Percentiles rank a stretch among this genome's conserved stretches.
Evolutionary conservation across 1,284 basidiomycete species (phyloP).

Genomic region (Veloboletus limbatus): DNA sequence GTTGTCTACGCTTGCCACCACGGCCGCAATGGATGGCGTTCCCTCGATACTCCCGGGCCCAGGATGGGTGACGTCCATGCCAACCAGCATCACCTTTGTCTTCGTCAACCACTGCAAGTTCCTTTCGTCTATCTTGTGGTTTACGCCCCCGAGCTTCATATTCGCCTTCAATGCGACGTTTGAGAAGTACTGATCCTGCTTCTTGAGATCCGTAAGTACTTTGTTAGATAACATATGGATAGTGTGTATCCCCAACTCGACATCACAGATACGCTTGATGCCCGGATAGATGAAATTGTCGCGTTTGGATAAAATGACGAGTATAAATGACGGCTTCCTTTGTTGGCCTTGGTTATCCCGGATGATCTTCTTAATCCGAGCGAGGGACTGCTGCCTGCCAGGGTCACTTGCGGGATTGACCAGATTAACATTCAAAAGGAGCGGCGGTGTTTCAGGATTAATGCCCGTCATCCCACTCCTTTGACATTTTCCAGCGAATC

Average conservation of each 20-base stretch:
- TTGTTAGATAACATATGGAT: constrained; percentile 59
- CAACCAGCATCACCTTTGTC: constrained; percentile 74
- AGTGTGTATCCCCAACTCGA: constrained; percentile 65
- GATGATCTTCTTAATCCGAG: constrained; percentile 41
- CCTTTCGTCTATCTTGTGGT: constrained; percentile 57
- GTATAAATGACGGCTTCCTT: constrained; percentile 51
- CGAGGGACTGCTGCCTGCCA: constrained; percentile 41
- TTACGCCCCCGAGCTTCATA: constrained; percentile 74
- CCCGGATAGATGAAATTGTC: constrained; percentile 74
- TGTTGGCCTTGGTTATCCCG: constrained; percentile 25
- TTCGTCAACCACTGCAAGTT: constrained; percentile 63
- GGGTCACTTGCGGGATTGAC: constrained; percentile 38
- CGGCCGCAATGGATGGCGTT: constrained; percentile 75
- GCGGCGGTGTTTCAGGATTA: constrained; percentile 28
- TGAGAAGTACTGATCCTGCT: constrained; percentile 74
- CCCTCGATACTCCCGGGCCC: constrained; percentile 58
- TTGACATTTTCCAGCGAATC: constrained; percentile 51
- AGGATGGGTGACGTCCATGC: constrained; percentile 73
- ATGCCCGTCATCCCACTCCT: constrained; percentile 49
- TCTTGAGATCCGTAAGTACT: constrained; percentile 48
- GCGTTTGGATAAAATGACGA: constrained; percentile 59
- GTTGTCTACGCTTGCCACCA: constrained; percentile 68
- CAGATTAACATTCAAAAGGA: constrained; percentile 37
- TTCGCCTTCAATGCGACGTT: constrained; percentile 46
- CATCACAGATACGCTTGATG: constrained; percentile 71